phyloP scores from a whole-genome alignment of 2,329 filamentous ascomycete genomes.

The Lachnellula cervina region DNA sequence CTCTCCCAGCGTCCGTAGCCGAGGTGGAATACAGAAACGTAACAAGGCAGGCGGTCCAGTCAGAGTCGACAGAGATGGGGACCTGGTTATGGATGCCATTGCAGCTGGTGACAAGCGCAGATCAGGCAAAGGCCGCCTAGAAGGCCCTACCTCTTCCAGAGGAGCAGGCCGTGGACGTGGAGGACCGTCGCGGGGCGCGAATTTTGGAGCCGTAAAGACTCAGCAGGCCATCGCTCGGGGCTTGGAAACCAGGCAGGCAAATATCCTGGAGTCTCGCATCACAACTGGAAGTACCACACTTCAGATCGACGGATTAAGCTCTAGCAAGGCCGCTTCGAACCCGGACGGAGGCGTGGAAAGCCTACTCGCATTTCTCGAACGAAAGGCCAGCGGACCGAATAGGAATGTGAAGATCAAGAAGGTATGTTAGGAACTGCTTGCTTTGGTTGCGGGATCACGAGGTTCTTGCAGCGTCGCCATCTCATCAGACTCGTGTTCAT shows the following conservation, averaged over 20 bases:
- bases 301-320: constrained; percentile 55
- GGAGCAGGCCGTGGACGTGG: constrained; percentile 27
- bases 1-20: constrained; percentile 24
- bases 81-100: constrained; percentile 52
- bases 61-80: constrained; percentile 55
- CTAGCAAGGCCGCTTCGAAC: constrained; percentile 64
- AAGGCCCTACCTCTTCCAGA: constrained; percentile 10
- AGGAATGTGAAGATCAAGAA: constrained; percentile 62
- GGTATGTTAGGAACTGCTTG: constrained; percentile 56
- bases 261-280: constrained; percentile 25
- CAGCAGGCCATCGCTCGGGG: constrained; percentile 35
- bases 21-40: constrained; percentile 49
- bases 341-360: constrained; percentile 61
- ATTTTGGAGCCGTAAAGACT: constrained; percentile 24
- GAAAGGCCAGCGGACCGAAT: constrained; percentile 52
- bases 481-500: constrained; percentile 38
- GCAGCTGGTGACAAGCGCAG: constrained; percentile 24
- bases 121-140: constrained; percentile 25
- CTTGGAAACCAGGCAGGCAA: constrained; percentile 31
- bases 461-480: constrained; percentile 31
- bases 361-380: constrained; percentile 64
- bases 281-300: constrained; percentile 24
- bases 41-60: constrained; percentile 32
- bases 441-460: constrained; percentile 39
- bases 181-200: constrained; percentile 29